These are phyloP conservation scores for Ananas comosus DNA, from an alignment of 176 grass and related monocot species.

Conservation along the genomic window DNA sequence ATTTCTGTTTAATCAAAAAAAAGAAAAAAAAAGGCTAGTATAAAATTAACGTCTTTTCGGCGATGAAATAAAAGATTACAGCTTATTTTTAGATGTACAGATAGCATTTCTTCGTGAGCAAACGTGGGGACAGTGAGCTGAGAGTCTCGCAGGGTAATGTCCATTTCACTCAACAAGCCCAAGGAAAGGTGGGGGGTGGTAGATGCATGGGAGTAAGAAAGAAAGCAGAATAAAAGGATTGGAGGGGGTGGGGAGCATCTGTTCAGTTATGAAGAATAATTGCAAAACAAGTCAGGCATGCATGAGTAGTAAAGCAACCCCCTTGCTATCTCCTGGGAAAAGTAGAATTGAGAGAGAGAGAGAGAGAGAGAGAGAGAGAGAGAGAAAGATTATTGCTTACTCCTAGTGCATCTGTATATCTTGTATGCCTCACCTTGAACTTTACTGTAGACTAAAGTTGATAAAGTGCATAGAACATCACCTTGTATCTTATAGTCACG, in stretches of 20 bases:
- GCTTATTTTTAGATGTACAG: too few species aligned
- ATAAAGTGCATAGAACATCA: too few species aligned
- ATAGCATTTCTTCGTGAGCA: background rate
- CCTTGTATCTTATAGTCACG: too few species aligned
- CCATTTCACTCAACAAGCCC: too few species aligned
- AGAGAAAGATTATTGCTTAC: too few species aligned
- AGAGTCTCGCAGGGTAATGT: background rate
- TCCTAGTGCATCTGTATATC: slow-evolving; percentile 7
- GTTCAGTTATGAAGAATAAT: slow-evolving; percentile 45
- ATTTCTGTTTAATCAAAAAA: too few species aligned
- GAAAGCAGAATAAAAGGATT: slow-evolving; percentile 9
- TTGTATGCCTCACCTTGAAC: too few species aligned
- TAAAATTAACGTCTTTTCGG: too few species aligned
- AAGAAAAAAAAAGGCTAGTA: too few species aligned
- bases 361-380: slow-evolving; percentile 13
- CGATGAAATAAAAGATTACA: too few species aligned
- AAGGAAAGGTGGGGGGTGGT: too few species aligned
- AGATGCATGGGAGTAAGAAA: background rate
- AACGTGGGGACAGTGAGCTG: background rate
- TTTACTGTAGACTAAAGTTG: too few species aligned
- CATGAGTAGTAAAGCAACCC: slow-evolving; percentile 36
- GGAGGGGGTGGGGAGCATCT: slow-evolving; percentile 26
- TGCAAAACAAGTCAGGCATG: slow-evolving; percentile 36
- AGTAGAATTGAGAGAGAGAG: slow-evolving; percentile 11
- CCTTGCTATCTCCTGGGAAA: slow-evolving; percentile 12